Conservation (phyloP, 2,329 filamentous ascomycete genomes). For the Daldinia sp. region DNA sequence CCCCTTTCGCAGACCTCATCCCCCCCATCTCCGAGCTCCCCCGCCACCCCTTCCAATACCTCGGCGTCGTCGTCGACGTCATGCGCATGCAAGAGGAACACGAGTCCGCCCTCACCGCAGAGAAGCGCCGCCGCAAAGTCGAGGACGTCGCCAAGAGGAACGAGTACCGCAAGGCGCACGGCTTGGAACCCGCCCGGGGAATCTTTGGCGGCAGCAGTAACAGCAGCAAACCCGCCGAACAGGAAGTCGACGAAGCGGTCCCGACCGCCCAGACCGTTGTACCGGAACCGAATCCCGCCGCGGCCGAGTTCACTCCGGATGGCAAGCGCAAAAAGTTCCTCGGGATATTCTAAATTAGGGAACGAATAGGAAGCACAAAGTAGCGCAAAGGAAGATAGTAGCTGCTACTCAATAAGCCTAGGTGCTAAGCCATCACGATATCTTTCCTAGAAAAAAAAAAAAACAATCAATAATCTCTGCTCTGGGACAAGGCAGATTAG, state of each 20-base stretch:
- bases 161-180: slow-evolving; percentile 86
- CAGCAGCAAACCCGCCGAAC: slow-evolving; percentile 10
- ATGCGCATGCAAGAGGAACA: slow-evolving; percentile 80
- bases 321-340: slow-evolving; percentile 79
- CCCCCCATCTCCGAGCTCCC: slow-evolving; percentile 75
- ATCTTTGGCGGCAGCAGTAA: slow-evolving; percentile 34
- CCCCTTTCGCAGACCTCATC: slow-evolving; percentile 81
- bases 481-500: slow-evolving; percentile 7
- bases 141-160: slow-evolving; percentile 90
- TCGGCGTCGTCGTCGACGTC: slow-evolving; percentile 73
- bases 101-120: slow-evolving; percentile 71
- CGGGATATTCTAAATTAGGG: slow-evolving; percentile 72
- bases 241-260: slow-evolving; percentile 5
- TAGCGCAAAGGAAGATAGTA: slow-evolving; percentile 1
- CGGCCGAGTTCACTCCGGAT: slow-evolving; percentile 31
- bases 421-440: not conserved
- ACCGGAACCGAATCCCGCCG: slow-evolving; percentile 22
- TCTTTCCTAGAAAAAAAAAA: slow-evolving; percentile 8
- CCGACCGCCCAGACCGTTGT: slow-evolving; percentile 20
- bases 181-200: slow-evolving; percentile 63
- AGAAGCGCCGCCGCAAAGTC: slow-evolving; percentile 75
- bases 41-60: slow-evolving; percentile 72
- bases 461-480: too few species aligned
- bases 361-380: slow-evolving; percentile 16
- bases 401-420: slow-evolving; percentile 10